Percentiles rank a stretch among this genome's conserved stretches.
Evolutionary conservation across 2,329 filamentous ascomycete species (phyloP).

Genomic region (Shiraia sp.): DNA sequence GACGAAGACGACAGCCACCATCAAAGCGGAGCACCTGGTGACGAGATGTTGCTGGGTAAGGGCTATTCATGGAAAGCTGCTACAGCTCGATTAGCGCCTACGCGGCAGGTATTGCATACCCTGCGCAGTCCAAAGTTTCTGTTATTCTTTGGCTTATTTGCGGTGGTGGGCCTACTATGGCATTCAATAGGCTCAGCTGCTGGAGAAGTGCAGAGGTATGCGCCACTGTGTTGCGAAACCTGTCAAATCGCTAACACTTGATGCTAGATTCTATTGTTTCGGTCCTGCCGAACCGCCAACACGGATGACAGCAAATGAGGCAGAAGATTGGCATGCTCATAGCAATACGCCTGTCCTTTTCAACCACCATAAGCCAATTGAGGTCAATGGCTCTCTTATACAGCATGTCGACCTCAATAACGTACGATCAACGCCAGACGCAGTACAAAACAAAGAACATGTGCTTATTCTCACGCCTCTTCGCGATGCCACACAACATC

Average conservation of each 20-base stretch:
- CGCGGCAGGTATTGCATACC: conserved; percentile 64
- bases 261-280: conserved; percentile 89
- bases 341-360: conserved; percentile 91
- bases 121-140: conserved; percentile 79
- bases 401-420: conserved; percentile 81
- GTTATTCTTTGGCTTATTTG: conserved; percentile 70
- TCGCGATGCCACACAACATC: conserved; percentile 80
- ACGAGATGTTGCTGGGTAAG: conserved; percentile 83
- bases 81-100: conserved; percentile 75
- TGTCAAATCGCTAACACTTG: conserved; percentile 23
- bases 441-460: conserved; percentile 78
- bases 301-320: conserved; percentile 91
- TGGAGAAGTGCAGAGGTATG: conserved; percentile 86
- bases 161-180: conserved; percentile 82
- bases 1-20: conserved; percentile 26
- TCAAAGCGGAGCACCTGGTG: conserved; percentile 13
- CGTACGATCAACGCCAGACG: conserved; percentile 78
- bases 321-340: conserved; percentile 85
- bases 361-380: conserved; percentile 89
- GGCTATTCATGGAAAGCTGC: conserved; percentile 91
- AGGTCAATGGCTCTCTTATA: conserved; percentile 81
- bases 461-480: conserved; percentile 91
- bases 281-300: conserved; percentile 94
- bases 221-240: conserved; percentile 18
- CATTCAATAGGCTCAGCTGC: conserved; percentile 79